Evolutionary conservation across 441 rosid genomes (phyloP).

Genomic region (Syzygium syzygioides): DNA sequence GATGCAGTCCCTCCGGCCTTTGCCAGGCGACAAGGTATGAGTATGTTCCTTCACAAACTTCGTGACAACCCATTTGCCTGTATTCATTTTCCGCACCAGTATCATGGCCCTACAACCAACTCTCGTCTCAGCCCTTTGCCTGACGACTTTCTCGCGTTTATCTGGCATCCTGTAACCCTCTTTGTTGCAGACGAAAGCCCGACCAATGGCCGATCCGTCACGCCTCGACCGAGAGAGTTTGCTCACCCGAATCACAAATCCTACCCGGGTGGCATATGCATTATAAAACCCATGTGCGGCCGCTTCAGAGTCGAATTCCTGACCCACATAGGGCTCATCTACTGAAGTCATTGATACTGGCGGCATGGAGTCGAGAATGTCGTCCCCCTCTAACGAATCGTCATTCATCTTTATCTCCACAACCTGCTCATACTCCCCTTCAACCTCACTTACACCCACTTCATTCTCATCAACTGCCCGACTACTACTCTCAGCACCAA

Average conservation of each 20-base stretch:
- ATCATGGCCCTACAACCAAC: conserved; percentile 99
- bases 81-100: conserved; percentile 79
- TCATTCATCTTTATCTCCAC: conserved; percentile 44
- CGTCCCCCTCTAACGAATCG: conserved; percentile 26
- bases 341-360: conserved; percentile 19
- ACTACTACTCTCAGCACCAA: conserved; percentile 34
- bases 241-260: conserved; percentile 91
- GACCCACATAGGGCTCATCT: conserved; percentile 83
- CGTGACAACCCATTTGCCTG: conserved; percentile 91
- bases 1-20: conserved; percentile 82
- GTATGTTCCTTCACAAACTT: conserved; percentile 92
- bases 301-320: conserved; percentile 90
- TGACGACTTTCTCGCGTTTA: conserved; percentile 83
- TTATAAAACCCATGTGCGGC: conserved; percentile 94
- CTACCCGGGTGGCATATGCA: conserved; percentile 74
- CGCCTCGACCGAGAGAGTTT: conserved; percentile 94
- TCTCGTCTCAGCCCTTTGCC: conserved; percentile 94
- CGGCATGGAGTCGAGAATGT: conserved; percentile 26
- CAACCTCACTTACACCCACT: conserved; percentile 42
- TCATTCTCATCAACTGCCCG: conserved; percentile 43
- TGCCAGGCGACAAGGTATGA: conserved; percentile 81
- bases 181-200: conserved; percentile 94
- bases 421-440: conserved; percentile 38
- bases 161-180: conserved; percentile 94
- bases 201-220: conserved; percentile 91